Evolutionary conservation across 129 eudicot genomes (phyloP).

Genomic region (Arctium minus): DNA sequence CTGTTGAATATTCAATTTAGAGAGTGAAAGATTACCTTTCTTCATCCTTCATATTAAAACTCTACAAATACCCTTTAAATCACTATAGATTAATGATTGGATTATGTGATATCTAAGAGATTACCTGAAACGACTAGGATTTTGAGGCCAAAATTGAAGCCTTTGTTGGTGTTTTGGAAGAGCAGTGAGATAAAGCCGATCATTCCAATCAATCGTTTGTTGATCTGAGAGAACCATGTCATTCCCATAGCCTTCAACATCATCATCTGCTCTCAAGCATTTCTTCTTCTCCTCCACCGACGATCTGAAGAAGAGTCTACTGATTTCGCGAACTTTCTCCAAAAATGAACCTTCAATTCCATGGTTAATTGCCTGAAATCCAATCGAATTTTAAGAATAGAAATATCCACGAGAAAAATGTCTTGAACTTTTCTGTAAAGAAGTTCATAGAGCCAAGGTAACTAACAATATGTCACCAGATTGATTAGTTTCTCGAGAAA

Average conservation of each 20-base stretch:
- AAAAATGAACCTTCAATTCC: slow-evolving; percentile 43
- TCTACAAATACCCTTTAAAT: not conserved
- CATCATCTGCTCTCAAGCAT: slow-evolving; percentile 33
- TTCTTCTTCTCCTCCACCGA: slow-evolving; percentile 51
- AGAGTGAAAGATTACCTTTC: not conserved
- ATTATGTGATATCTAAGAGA: not conserved
- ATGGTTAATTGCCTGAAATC: slow-evolving; percentile 49
- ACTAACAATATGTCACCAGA: too few relatives aligned
- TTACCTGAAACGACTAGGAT: slow-evolving; percentile 47
- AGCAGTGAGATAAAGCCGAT: slow-evolving; percentile 41
- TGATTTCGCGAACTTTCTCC: slow-evolving; percentile 36
- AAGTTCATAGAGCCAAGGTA: not conserved
- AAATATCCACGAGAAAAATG: not conserved
- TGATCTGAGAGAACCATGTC: slow-evolving; percentile 45
- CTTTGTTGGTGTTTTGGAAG: slow-evolving; percentile 42
- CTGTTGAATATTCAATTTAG: not conserved
- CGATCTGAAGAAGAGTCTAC: slow-evolving; percentile 33
- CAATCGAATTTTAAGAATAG: not conserved
- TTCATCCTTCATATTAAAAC: not conserved
- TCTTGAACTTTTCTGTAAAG: not conserved
- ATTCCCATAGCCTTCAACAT: slow-evolving; percentile 64
- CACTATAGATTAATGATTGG: not conserved
- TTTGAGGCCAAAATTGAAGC: slow-evolving; percentile 58
- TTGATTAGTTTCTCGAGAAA: too few relatives aligned
- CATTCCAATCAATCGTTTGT: slow-evolving; percentile 62